Base-by-base conservation (phyloP, 352 stramenopile species). In the Phytophthora sojae region DNA sequence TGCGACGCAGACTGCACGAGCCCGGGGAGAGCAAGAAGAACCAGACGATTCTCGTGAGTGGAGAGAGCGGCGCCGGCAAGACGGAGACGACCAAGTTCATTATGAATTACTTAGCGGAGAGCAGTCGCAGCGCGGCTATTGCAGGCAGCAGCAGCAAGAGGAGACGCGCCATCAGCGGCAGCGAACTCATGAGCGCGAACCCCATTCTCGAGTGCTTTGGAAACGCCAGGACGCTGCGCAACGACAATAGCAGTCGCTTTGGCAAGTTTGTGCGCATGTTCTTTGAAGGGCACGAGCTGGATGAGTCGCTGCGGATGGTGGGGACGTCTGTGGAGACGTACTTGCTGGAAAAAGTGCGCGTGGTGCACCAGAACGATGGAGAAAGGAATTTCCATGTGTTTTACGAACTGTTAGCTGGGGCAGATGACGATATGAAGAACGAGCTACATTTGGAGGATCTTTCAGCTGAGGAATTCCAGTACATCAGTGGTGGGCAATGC, bases 41-140 rank as follows among this genome's bases (percentile, higher is more conserved):
- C 47, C 97, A 99, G 82, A 98, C 92, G 12, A 98, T 99, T 63
- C 84, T 99, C 35, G 95, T 99, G 35, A 98, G 93, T 35, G 97
- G 97, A 12, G 97, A 99, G 77, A 97, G 82, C 49, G 96, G 97
- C 17, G 94, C 96, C 14, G 96, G 97, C 19, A 99, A 99, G 79
- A 99, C 96, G 9, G 96, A 98, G 56, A 99, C 96, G 14, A 98
- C 96, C 11, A 99, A 99, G 76, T 91, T 90, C 59, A 76, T 94
- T 23, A 90, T 94, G 84, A 80, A 89, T 53, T 94, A 93, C 57
- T 47, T 94, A 44, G 83, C 82, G 25, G 35, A 74, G 23, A 72
- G 26, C 37, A 74, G 60, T 60, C 67, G 61, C 51, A 50, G 62
- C 1, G 57, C 47, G 15, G 51, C n/a, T 25, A 8, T 39, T 14